phyloP scores from a whole-genome alignment of 805 yeast species.

The Candida maltosa region DNA sequence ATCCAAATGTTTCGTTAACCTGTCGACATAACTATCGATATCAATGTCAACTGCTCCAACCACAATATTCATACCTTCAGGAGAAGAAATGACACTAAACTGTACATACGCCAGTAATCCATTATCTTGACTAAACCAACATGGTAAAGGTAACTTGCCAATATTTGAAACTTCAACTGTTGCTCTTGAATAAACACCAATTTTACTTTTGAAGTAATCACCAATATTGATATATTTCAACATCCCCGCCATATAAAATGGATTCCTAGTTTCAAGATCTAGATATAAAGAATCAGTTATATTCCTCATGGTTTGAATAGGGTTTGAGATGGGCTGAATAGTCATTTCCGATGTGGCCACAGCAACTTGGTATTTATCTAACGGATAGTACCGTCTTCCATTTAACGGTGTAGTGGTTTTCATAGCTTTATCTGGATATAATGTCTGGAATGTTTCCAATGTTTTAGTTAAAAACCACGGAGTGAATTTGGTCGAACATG shows the following conservation, averaged over 20 bases:
- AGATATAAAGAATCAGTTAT: slow-evolving; percentile 1
- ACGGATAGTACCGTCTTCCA: slow-evolving; percentile 15
- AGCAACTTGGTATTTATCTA: slow-evolving; percentile 7
- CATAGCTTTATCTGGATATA: neutral
- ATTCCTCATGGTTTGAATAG: neutral
- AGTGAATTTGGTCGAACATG: slow-evolving; percentile 16
- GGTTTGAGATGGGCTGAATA: slow-evolving; percentile 6
- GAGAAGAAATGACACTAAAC: slow-evolving; percentile 11
- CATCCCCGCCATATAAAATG: slow-evolving; percentile 12
- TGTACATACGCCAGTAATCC: slow-evolving; percentile 13
- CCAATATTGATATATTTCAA: slow-evolving; percentile 10
- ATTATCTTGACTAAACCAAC: slow-evolving; percentile 17
- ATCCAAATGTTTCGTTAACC: too few species aligned
- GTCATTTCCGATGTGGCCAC: slow-evolving; percentile 12
- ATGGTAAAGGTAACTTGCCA: slow-evolving; percentile 12
- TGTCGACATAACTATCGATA: too few species aligned
- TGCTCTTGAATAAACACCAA: slow-evolving; percentile 10
- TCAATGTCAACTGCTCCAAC: slow-evolving; percentile 7
- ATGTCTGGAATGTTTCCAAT: slow-evolving; percentile 11
- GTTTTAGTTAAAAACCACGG: slow-evolving; percentile 16
- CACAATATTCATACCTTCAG: slow-evolving; percentile 15
- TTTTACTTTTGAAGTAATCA: slow-evolving; percentile 7
- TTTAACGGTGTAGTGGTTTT: slow-evolving; percentile 9
- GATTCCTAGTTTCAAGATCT: slow-evolving; percentile 8
- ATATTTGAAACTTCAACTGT: slow-evolving; percentile 19